phyloP scores from a whole-genome alignment of 169 alveolate species.

The Eimeria sp. region DNA sequence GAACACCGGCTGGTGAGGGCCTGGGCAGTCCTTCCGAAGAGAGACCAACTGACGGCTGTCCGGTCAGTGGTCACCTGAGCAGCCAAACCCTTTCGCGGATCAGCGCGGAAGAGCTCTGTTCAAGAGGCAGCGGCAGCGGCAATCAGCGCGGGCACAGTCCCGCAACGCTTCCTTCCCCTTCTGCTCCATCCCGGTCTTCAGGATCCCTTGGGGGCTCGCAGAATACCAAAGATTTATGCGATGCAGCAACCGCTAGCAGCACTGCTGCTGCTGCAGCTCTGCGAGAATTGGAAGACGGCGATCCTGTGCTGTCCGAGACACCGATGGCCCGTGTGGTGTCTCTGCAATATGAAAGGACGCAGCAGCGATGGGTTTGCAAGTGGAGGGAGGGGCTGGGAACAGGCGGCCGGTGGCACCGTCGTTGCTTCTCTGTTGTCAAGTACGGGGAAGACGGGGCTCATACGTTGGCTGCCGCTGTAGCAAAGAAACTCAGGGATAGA shows the following conservation, averaged over 20 bases:
- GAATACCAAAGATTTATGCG: neutral
- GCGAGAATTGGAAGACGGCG: constrained; percentile 64
- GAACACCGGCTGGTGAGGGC: constrained; percentile 38
- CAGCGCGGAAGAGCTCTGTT: constrained; percentile 36
- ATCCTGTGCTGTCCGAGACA: constrained; percentile 37
- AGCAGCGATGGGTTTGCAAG: constrained; percentile 84
- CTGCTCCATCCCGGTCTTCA: constrained; percentile 27
- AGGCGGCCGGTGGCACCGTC: constrained; percentile 75
- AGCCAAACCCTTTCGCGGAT: constrained; percentile 10
- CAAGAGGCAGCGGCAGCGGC: constrained; percentile 36
- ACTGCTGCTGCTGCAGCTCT: constrained; percentile 75
- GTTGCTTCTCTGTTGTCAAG: constrained; percentile 80
- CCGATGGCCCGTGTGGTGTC: constrained; percentile 81
- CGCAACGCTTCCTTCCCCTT: neutral
- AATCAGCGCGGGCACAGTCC: constrained; percentile 21
- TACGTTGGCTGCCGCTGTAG: constrained; percentile 81
- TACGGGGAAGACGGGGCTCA: constrained; percentile 83
- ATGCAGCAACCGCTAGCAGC: constrained; percentile 25
- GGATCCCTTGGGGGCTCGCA: neutral
- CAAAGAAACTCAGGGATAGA: constrained; percentile 80
- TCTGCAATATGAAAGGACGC: constrained; percentile 80
- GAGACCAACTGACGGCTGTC: constrained; percentile 14
- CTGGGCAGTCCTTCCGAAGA: constrained; percentile 35
- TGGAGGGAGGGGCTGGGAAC: constrained; percentile 73
- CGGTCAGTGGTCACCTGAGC: neutral